Evolutionary conservation across 2,329 filamentous ascomycete species (phyloP).

Genomic region (Fusarium zealandicum): DNA sequence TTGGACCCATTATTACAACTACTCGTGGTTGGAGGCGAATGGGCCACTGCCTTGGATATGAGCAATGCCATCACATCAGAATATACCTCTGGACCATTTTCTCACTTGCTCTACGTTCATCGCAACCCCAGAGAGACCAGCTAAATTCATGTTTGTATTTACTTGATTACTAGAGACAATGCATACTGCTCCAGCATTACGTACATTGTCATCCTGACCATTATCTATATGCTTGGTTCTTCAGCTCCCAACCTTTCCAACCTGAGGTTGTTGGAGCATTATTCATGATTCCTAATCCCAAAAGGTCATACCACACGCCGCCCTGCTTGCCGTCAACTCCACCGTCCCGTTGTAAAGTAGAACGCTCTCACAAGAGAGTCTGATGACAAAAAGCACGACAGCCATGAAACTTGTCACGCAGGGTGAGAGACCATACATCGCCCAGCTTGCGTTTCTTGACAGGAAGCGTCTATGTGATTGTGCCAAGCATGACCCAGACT

Average conservation of each 20-base stretch:
- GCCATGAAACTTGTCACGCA: constrained; percentile 15
- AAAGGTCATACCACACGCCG: constrained; percentile 14
- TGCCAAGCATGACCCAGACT: constrained; percentile 33
- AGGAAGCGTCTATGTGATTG: constrained; percentile 37
- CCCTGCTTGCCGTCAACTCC: constrained; percentile 36
- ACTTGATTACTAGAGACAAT: constrained; percentile 31
- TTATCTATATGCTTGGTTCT: constrained; percentile 34
- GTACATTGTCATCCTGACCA: constrained; percentile 28
- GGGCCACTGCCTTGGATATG: not conserved
- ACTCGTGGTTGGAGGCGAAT: too few relatives aligned
- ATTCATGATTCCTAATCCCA: constrained; percentile 36
- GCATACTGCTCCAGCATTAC: constrained; percentile 29
- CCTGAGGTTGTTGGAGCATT: constrained; percentile 23
- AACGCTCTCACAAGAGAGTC: constrained; percentile 7
- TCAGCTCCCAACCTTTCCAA: constrained; percentile 10
- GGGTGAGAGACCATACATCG: constrained; percentile 31
- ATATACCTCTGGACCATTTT: too few relatives aligned
- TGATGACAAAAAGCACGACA: constrained; percentile 18
- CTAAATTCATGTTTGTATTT: constrained; percentile 20
- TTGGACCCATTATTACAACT: too few relatives aligned
- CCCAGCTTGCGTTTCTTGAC: constrained; percentile 32
- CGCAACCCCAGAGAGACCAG: not conserved
- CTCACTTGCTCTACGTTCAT: too few relatives aligned
- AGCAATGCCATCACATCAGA: not conserved
- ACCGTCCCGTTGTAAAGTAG: constrained; percentile 20